Evolutionary conservation across 2,329 filamentous ascomycete species (phyloP).

Genomic region (Cladorrhinum sp.): DNA sequence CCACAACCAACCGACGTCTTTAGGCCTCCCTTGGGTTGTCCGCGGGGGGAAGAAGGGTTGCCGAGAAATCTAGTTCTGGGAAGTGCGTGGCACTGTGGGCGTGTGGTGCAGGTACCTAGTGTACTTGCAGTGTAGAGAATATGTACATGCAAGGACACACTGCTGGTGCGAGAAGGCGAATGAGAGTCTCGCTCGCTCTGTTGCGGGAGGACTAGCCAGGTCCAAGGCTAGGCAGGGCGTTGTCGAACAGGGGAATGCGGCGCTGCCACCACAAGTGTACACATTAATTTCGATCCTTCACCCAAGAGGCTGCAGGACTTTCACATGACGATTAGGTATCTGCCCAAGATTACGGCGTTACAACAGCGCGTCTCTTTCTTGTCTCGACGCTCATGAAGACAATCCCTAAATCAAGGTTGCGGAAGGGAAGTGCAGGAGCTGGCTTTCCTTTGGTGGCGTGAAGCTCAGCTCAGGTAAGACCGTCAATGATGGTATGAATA

Average conservation of each 20-base stretch:
- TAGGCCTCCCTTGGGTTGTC: slow-evolving; percentile 23
- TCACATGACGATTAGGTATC: not conserved
- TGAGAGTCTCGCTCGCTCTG: slow-evolving; percentile 6
- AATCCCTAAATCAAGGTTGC: not conserved
- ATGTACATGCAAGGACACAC: slow-evolving; percentile 2
- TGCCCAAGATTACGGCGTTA: not conserved
- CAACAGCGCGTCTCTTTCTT: not conserved
- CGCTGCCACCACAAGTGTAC: not conserved
- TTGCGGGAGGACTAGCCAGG: slow-evolving; percentile 14
- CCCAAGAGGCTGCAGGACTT: not conserved
- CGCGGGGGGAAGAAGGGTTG: slow-evolving; percentile 15
- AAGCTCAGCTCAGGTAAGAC: not conserved
- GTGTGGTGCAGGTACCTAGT: not conserved
- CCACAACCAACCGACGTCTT: slow-evolving; percentile 15
- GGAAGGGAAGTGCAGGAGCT: not conserved
- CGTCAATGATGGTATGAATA: not conserved
- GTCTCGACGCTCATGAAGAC: not conserved
- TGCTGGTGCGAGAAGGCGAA: not conserved
- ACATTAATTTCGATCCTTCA: not conserved
- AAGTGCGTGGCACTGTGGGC: not conserved
- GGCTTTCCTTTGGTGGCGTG: not conserved
- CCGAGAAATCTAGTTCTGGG: not conserved
- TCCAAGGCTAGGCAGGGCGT: slow-evolving; percentile 4
- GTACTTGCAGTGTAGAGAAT: not conserved
- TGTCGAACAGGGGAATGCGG: slow-evolving; percentile 18